Evolutionary conservation across 768 basidiomycete genomes (phyloP), one percentile per base, ranked within the genome.

Genomic region (Calvatia gigantea): DNA sequence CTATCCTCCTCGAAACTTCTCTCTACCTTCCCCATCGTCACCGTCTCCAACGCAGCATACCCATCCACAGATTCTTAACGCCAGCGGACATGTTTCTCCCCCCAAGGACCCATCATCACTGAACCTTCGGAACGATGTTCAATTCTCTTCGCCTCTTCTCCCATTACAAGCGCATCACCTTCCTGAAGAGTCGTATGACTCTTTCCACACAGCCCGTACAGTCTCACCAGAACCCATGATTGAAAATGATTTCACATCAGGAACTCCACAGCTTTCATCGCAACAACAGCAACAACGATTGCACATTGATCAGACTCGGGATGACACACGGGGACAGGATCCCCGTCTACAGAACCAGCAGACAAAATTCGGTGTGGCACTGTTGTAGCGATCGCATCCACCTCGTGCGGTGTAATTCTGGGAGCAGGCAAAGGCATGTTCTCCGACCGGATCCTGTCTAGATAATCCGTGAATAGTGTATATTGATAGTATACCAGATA

Each of bases 201-300:
- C 50, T 9, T 41, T 29, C 14, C 15, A 41, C n/a, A 39, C 50
- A n/a, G 50, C 23, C 27, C n/a, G 31, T 17, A 12, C 25, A 7
- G n/a, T 3, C 31, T 51, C 50, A 19, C 37, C 50, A 9, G 50
- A 51, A 29, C 50, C 50, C 4, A 41, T 51, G 27, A 42, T 11
- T n/a, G 50, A 51, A 28, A 29, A 8, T 15, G 38, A 37, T 35
- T 21, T 8, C 14, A 21, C 21, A 42, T 42, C 41, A 42, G 5
- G 41, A 23, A 21, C 21, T 21, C 21, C 32, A 25, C 33, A 23
- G 32, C 33, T 35, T 21, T 12, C 27, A 21, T 12, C 25, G 25
- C 12, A 7, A 15, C 75, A 4, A 44, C 73, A 19, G 61, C 65
- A 38, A 58, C 67, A 42, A 21, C n/a, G 19, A 21, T 7, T n/a